A percentile compares a stretch with the other conserved stretches of the same genome.
Conservation (phyloP, 768 basidiomycete species). For the Tylopilus sp. region DNA sequence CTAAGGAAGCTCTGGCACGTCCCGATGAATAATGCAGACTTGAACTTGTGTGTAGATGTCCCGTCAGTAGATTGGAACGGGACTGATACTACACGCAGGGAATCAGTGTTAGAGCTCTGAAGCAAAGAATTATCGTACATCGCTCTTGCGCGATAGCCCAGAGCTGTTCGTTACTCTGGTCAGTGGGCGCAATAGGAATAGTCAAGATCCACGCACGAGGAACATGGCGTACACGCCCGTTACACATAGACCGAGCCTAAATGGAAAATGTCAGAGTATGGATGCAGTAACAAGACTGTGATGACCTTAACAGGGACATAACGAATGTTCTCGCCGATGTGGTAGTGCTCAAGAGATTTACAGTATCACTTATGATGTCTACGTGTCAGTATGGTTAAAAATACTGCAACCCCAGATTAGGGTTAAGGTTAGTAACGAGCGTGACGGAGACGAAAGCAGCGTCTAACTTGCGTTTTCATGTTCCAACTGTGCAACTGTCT, state of each 20-base stretch:
- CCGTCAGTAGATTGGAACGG: slow-evolving; percentile 75
- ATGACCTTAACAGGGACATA: slow-evolving; percentile 28
- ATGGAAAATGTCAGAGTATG: background rate
- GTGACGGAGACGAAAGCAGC: too few relatives aligned
- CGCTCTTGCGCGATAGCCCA: slow-evolving; percentile 96
- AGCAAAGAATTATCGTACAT: slow-evolving; percentile 43
- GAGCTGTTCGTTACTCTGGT: slow-evolving; percentile 41
- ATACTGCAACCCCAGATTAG: background rate
- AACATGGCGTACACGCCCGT: slow-evolving; percentile 93
- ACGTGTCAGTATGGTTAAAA: background rate
- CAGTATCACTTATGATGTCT: background rate
- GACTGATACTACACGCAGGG: slow-evolving; percentile 59
- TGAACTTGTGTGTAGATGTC: slow-evolving; percentile 65
- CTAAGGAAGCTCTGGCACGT: slow-evolving; percentile 82
- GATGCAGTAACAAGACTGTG: too few relatives aligned
- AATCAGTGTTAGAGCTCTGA: background rate
- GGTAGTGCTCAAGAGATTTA: background rate
- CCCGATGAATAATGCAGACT: slow-evolving; percentile 80
- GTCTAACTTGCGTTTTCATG: too few relatives aligned
- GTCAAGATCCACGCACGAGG: slow-evolving; percentile 48
- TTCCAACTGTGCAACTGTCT: too few relatives aligned
- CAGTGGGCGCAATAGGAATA: background rate
- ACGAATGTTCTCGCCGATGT: background rate
- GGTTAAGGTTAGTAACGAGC: background rate
- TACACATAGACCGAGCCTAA: slow-evolving; percentile 71